Evolutionary conservation across 2,329 filamentous ascomycete genomes (phyloP), one percentile per base, ranked within the genome.

Genomic region (Nothopassalora personata): DNA sequence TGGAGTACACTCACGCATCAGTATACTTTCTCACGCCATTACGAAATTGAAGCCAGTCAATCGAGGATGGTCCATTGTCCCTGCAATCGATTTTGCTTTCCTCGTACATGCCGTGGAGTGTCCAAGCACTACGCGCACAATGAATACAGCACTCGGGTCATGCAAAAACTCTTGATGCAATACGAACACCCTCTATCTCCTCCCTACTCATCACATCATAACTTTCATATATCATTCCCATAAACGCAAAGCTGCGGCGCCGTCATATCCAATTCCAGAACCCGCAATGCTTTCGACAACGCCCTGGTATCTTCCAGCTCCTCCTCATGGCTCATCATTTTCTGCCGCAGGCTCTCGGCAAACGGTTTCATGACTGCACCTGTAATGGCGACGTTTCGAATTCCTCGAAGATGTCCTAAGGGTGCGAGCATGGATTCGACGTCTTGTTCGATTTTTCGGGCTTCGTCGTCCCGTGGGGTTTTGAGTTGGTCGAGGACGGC

Each of bases 361-460:
- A 74, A 78, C 18, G 68, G 70, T 19, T 72, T 67, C 34, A 70
- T 74, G 5, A 79, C 74, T 1, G 71, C 67, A 19, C 77, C 77
- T 13, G 67, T 72, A 11, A 79, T 67, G 13, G 66, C 60, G 4
- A 70, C 71, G 23, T 73, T 69, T 5, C 73, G 67, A 5, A 78
- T 73, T 0, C 70, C 73, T 47, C 66, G 62, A 28, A 79, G 61
- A 53, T 67, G 61, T 28, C 67, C 67, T 39, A 80, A 75, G 1
- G 77, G 77, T 57, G 76, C 72, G 4, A 80, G 66, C 53, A 79
- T 75, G 1, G 69, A 68, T 60, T 78, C 74, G 8, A 76, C 68
- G 36, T 74, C 71, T 18, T 70, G 66, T 7, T 66, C 68, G 11
- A 73, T 72, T 57, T 68, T 60, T 5, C 60, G 56, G 19, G 57